Percentiles rank a stretch among this genome's conserved stretches.
Evolutionary conservation across 2,329 filamentous ascomycete genomes (phyloP).

Genomic region (Colletotrichum falcatum): DNA sequence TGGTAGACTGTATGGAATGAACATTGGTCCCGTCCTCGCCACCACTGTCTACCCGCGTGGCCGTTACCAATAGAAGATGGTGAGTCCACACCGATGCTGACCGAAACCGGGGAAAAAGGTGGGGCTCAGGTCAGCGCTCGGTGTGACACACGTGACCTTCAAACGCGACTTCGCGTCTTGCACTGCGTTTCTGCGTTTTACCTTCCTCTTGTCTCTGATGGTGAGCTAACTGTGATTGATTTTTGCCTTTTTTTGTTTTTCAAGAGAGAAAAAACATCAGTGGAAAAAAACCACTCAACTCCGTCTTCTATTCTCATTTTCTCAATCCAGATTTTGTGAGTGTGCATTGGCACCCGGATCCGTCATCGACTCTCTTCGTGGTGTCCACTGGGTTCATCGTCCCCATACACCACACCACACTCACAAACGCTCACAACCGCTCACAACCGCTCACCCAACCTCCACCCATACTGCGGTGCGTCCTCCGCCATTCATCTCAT

Average conservation of each 20-base stretch:
- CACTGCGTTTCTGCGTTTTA: conserved; percentile 3
- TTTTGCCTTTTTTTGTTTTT: background rate
- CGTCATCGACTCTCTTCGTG: background rate
- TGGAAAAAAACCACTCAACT: background rate
- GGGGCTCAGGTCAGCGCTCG: background rate
- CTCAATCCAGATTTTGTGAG: background rate
- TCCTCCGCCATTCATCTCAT: background rate
- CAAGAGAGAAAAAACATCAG: too few species aligned
- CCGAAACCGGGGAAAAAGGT: background rate
- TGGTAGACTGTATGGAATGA: background rate
- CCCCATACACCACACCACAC: background rate
- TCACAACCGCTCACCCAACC: background rate
- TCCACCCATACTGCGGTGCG: background rate
- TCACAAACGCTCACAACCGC: background rate
- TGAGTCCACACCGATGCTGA: background rate
- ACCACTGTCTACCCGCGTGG: background rate
- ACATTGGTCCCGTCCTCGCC: background rate
- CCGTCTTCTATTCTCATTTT: too few species aligned
- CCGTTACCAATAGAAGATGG: background rate
- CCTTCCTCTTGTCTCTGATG: background rate
- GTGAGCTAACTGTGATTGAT: background rate
- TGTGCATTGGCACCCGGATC: background rate
- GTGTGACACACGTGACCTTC: background rate
- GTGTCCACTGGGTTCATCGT: conserved; percentile 2
- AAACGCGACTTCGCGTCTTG: conserved; percentile 25